Base-by-base conservation (phyloP, 1,284 basidiomycete genomes). In the Filobasidium uniguttulatum region DNA sequence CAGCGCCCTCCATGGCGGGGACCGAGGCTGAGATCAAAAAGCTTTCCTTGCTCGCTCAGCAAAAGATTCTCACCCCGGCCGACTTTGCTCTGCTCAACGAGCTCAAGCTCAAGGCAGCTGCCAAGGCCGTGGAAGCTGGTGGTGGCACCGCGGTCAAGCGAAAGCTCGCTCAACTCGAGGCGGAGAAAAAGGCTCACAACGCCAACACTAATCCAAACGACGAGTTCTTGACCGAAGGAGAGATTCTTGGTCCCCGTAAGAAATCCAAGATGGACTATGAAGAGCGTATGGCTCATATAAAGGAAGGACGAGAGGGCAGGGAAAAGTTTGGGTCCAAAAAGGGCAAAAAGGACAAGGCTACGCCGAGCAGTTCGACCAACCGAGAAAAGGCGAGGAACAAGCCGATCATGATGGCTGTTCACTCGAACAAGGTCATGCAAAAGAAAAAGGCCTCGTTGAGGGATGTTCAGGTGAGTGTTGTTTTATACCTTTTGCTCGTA, bases 61-160 rank as follows among this genome's bases (percentile, higher is more conserved):
- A 69, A 53, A 70, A 69, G 87, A 98, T 99, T 62, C 79, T 98
- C 30, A 98, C 94, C 0, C 94, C 94, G 0, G 91, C 91, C 25
- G 93, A 99, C 69, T 98, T 97, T 67, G 86, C 86, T 0, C 73
- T 96, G 46, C 77, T 98, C 50, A 87, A 88, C 60, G 87, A 96
- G 60, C 79, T 98, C 8, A 82, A 84, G 7, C 76, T 89, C 51
- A 77, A 85, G 69, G 85, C 83, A 0, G 86, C 86, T n/a, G 72
- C 75, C 19, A 76, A 80, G 50, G 80, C 79, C 2, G 80, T 84
- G 8, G 81, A 86, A 60, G 70, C 71, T 28, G 80, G 80, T 1
- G 83, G 82, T 3, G 83, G 85, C 3, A 75, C 80, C 22, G 79
- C 77, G 29, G 82, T 88, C 1, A 90, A 91, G 66, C 82, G 93